Percentiles rank a stretch among this genome's conserved stretches.
These are phyloP conservation scores for Bipolaris sorokiniana DNA, from an alignment of 2,329 filamentous ascomycete genomes.

Conservation along the genomic window DNA sequence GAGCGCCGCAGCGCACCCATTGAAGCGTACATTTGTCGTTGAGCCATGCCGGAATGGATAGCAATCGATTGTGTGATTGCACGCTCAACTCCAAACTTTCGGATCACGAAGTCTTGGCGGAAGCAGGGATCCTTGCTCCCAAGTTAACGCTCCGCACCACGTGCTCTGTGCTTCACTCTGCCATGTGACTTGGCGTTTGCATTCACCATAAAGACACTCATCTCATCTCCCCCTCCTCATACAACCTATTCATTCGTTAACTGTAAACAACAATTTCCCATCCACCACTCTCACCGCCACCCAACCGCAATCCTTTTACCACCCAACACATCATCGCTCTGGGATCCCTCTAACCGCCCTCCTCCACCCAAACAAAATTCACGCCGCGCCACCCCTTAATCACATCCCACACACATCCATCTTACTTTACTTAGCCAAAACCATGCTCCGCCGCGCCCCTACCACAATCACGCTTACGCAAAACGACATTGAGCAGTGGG, in stretches of 20 bases:
- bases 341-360: neutral
- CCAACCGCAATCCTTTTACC: neutral
- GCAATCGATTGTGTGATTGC: slow-evolving; percentile 14
- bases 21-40: slow-evolving; percentile 44
- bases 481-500: slow-evolving; percentile 73
- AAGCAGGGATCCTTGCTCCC: slow-evolving; percentile 25
- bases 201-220: neutral
- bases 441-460: slow-evolving; percentile 70
- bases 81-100: slow-evolving; percentile 35
- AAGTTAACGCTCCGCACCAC: slow-evolving; percentile 11
- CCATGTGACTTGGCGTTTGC: neutral
- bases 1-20: slow-evolving; percentile 38
- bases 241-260: neutral
- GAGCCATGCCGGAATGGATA: slow-evolving; percentile 42
- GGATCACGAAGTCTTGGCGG: slow-evolving; percentile 35
- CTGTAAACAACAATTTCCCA: neutral
- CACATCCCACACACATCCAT: slow-evolving; percentile 1
- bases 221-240: slow-evolving; percentile 8
- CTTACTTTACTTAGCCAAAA: slow-evolving; percentile 9
- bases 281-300: neutral
- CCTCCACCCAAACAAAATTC: neutral
- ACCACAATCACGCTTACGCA: slow-evolving; percentile 72
- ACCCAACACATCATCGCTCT: neutral
- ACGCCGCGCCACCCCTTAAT: neutral
- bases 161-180: slow-evolving; percentile 17